Evolutionary conservation across 2,329 filamentous ascomycete genomes (phyloP), one percentile per base, ranked within the genome.

Genomic region (Lachnellula hyalina): DNA sequence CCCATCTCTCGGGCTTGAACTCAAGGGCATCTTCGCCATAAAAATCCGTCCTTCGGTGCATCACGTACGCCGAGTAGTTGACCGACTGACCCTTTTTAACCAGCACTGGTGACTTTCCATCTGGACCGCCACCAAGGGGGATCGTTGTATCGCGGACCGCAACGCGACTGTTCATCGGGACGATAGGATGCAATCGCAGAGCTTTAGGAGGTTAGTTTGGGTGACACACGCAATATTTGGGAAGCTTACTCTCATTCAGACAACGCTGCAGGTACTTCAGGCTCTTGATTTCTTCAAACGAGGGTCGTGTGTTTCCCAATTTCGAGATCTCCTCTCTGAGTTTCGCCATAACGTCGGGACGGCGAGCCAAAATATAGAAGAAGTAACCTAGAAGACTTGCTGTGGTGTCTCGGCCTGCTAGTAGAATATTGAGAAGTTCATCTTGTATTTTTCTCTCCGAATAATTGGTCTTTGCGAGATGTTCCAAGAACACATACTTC

Each of bases 181-280:
- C 62, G 15, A 77, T 71, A 3, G 80, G 79, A 41, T 64, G 63
- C 6, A 71, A 12, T 12, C 44, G 44, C 12, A 70, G 62, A 47
- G 63, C 67, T 73, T 25, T 45, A 4, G 12, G 9, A 9, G 25
- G 15, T 34, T 17, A 55, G 41, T 32, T 2, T n/a, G 8, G 21
- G 12, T 17, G 12, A 44, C 12, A 44, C 12, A 8, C 2, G 8
- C 15, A 4, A 8, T 19, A 17, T 12, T 21, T 5, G 9, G 41
- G 32, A 44, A 15, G 65, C 71, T 71, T 70, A 82, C 80, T 77
- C 67, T 84, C 82, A 57, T 83, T 80, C 55, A 84, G 61, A 34
- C 78, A 79, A 70, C 74, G 80, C 60, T 76, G 77, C 51, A 85
- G 66, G 56, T 83, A 84, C 55, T 75, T 77, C 65, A 83, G 72